A percentile compares a stretch with the other conserved stretches of the same genome.
Evolutionary conservation across 164 flowering plant genomes (phyloP).

Genomic region (Platanus orientalis): DNA sequence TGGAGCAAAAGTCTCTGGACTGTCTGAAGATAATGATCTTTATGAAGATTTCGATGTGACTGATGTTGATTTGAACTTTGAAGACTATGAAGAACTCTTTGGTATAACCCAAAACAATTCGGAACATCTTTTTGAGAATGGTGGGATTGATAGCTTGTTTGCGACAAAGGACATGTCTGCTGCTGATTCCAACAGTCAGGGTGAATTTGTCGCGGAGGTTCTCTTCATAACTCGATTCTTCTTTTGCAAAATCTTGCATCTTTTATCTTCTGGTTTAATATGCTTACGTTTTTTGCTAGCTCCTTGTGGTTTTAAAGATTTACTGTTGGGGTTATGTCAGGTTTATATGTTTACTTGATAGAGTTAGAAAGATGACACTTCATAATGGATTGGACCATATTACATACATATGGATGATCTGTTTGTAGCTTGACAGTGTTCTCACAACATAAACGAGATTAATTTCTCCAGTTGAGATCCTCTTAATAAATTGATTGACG

Average conservation of each 20-base stretch:
- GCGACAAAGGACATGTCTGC: constrained; percentile 46
- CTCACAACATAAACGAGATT: too few species aligned
- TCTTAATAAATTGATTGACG: too few species aligned
- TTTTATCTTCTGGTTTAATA: neutral
- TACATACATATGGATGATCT: too few species aligned
- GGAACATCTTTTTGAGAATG: constrained; percentile 66
- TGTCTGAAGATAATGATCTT: constrained; percentile 45
- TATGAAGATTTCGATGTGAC: constrained; percentile 68
- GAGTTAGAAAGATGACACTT: too few species aligned
- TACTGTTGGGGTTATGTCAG: too few species aligned
- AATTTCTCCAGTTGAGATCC: too few species aligned
- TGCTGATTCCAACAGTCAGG: constrained; percentile 51
- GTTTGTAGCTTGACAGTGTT: too few species aligned
- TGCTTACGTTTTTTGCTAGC: too few species aligned
- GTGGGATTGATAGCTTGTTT: constrained; percentile 74
- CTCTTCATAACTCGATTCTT: constrained; percentile 7
- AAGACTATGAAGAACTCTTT: constrained; percentile 86
- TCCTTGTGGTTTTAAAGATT: too few species aligned
- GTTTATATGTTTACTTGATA: too few species aligned
- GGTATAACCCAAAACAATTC: constrained; percentile 52
- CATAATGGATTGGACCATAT: too few species aligned
- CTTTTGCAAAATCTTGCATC: neutral
- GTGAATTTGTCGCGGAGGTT: constrained; percentile 53
- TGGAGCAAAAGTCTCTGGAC: constrained; percentile 38
- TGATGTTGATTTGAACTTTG: constrained; percentile 71